Evolutionary conservation across 768 basidiomycete species (phyloP).

Genomic region (Lepiota venenata): DNA sequence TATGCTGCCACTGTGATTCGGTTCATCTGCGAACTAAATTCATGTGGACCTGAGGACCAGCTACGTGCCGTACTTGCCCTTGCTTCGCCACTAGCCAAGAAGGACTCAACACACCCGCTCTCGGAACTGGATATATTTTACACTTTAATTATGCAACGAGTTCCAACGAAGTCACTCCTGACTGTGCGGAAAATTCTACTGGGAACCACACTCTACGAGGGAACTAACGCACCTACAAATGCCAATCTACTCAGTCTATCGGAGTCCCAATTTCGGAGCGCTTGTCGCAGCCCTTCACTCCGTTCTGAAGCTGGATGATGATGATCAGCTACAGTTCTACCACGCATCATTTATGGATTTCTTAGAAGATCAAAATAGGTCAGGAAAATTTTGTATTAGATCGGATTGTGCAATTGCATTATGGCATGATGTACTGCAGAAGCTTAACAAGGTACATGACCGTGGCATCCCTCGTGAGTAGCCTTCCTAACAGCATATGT

Average conservation of each 20-base stretch:
- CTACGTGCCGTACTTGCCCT: background rate
- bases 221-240: background rate
- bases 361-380: too few relatives aligned
- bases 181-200: background rate
- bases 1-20: background rate
- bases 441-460: too few relatives aligned
- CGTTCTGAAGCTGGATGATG: background rate
- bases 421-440: too few relatives aligned
- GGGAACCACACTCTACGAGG: too few relatives aligned
- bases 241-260: background rate
- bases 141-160: background rate
- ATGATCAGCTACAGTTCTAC: too few relatives aligned
- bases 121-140: background rate
- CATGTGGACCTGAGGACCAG: constrained; percentile 2
- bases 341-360: too few relatives aligned
- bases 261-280: background rate
- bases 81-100: background rate
- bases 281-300: background rate
- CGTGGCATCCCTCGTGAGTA: too few relatives aligned
- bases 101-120: background rate
- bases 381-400: too few relatives aligned
- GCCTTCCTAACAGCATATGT: too few relatives aligned
- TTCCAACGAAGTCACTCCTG: background rate
- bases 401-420: too few relatives aligned
- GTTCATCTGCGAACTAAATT: background rate